These are phyloP conservation scores for Panaeolus cyanescens DNA, from an alignment of 768 basidiomycete genomes.

Conservation along the genomic window DNA sequence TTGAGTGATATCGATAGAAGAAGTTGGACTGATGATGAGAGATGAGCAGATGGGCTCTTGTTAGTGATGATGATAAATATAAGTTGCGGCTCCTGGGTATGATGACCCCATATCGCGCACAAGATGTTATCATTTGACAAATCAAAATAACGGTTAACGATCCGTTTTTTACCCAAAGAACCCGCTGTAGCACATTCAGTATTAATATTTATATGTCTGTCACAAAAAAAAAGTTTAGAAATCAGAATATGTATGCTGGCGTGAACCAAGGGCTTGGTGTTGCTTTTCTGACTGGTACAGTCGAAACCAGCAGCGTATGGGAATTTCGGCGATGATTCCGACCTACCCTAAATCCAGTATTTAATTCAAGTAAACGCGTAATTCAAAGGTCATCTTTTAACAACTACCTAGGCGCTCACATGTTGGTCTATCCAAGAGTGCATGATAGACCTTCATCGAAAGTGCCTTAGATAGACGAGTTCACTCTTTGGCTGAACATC, in stretches of 20 bases:
- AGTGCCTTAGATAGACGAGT: conserved; percentile 59
- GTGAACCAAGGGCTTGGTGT: neutral
- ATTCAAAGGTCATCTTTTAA: conserved; percentile 60
- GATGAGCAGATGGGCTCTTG: neutral
- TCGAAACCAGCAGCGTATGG: neutral
- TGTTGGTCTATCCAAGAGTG: conserved; percentile 43
- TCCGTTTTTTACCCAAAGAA: neutral
- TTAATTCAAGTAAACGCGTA: conserved; percentile 11
- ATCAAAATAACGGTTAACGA: conserved; percentile 2
- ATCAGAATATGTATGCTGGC: neutral
- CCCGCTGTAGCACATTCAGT: neutral
- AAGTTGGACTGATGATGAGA: conserved; percentile 7
- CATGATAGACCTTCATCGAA: conserved; percentile 51
- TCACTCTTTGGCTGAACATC: conserved; percentile 66
- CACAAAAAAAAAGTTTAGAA: neutral
- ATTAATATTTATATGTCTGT: neutral
- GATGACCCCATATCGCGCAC: neutral
- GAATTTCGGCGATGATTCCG: neutral
- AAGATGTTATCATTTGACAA: neutral
- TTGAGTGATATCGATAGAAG: conserved; percentile 17
- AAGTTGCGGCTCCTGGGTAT: neutral
- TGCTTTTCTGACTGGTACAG: neutral
- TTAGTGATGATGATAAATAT: neutral
- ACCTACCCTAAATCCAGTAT: conserved; percentile 48
- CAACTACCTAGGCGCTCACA: conserved; percentile 60